Percentiles rank a stretch among this genome's conserved stretches.
Evolutionary conservation across 2,329 filamentous ascomycete species (phyloP).

Genomic region (Hypocrella siamensis): DNA sequence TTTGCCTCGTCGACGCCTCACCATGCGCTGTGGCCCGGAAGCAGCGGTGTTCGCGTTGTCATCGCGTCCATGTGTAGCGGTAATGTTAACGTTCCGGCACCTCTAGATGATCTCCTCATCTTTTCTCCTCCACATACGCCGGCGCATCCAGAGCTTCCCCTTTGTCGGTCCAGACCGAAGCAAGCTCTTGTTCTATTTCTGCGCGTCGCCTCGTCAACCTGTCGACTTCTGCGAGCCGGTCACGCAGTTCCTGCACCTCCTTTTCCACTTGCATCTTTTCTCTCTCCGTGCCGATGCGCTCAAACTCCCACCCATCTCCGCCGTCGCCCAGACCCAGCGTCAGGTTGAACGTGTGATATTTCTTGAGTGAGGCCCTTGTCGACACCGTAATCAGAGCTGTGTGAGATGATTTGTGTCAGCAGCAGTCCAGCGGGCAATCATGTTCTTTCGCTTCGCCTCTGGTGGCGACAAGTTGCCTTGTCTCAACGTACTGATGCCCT

Average conservation of each 20-base stretch:
- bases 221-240: slow-evolving; percentile 66
- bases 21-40: too few relatives aligned
- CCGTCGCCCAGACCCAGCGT: slow-evolving; percentile 66
- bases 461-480: too few relatives aligned
- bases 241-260: slow-evolving; percentile 71
- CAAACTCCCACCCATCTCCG: slow-evolving; percentile 82
- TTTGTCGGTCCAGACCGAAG: slow-evolving; percentile 41
- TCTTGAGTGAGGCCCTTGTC: slow-evolving; percentile 84
- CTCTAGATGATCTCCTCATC: not conserved
- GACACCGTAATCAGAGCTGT: slow-evolving; percentile 85
- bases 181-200: slow-evolving; percentile 74
- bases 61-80: not conserved
- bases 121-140: slow-evolving; percentile 16
- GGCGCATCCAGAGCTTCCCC: slow-evolving; percentile 33
- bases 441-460: too few relatives aligned
- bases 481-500: slow-evolving; percentile 65
- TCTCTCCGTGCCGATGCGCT: slow-evolving; percentile 81
- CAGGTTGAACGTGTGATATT: slow-evolving; percentile 88
- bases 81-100: not conserved
- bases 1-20: too few relatives aligned
- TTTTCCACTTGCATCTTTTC: slow-evolving; percentile 91
- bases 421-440: too few relatives aligned
- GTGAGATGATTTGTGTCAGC: not conserved
- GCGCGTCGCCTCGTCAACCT: slow-evolving; percentile 64
- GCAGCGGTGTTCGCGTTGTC: too few relatives aligned